Evolutionary conservation across 2,329 filamentous ascomycete species (phyloP).

Genomic region (Elsinoe australis): DNA sequence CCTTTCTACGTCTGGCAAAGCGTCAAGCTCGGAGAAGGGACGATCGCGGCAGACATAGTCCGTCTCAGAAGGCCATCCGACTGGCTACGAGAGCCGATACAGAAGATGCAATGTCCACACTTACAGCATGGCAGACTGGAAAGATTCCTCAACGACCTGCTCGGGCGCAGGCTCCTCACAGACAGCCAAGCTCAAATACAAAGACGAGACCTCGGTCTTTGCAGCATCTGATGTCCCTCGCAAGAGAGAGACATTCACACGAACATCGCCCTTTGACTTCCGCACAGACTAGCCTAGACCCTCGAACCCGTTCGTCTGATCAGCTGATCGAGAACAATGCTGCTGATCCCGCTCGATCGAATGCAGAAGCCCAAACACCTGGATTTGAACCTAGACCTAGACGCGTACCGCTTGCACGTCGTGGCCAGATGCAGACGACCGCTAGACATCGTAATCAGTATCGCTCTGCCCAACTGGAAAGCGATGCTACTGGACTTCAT

Average conservation of each 20-base stretch:
- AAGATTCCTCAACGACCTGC: slow-evolving; percentile 25
- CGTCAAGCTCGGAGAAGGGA: slow-evolving; percentile 43
- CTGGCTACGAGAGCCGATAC: slow-evolving; percentile 48
- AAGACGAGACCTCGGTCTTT: too few species aligned
- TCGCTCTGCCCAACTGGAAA: slow-evolving; percentile 9
- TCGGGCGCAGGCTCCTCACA: neutral
- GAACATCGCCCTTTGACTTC: too few species aligned
- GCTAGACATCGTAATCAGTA: neutral
- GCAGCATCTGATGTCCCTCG: too few species aligned
- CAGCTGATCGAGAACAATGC: too few species aligned
- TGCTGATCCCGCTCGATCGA: too few species aligned
- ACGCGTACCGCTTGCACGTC: too few species aligned
- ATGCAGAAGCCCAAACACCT: too few species aligned
- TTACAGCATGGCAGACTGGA: slow-evolving; percentile 47
- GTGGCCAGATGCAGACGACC: neutral
- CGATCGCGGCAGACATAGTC: slow-evolving; percentile 46
- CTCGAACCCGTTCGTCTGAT: too few species aligned
- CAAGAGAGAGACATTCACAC: too few species aligned
- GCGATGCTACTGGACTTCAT: neutral
- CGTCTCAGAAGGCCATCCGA: slow-evolving; percentile 45
- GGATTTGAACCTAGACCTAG: too few species aligned
- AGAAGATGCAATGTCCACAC: slow-evolving; percentile 43
- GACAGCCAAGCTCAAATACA: too few species aligned
- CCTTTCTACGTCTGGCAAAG: slow-evolving; percentile 50
- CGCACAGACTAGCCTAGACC: too few species aligned